Percentiles rank a stretch among this genome's conserved stretches.
These are phyloP conservation scores for Rhodamnia argentea DNA, from an alignment of 345 rosid genomes.

Conservation along the genomic window DNA sequence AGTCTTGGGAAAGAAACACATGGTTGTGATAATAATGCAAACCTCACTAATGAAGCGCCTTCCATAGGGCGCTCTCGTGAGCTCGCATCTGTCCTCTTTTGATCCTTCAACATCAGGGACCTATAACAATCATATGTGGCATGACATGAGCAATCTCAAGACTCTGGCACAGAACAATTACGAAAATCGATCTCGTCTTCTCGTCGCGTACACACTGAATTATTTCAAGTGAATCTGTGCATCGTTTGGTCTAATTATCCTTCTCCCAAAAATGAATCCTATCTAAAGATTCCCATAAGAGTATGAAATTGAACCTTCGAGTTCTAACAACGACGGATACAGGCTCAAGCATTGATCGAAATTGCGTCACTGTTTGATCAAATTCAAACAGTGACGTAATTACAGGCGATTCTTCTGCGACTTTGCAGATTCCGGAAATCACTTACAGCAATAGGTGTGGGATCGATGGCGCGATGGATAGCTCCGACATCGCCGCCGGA, in stretches of 20 bases:
- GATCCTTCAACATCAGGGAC: conserved; percentile 59
- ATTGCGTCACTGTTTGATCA: no score
- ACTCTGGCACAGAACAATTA: neutral
- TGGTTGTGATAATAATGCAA: neutral
- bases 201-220: neutral
- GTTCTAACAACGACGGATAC: neutral
- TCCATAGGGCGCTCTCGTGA: conserved; percentile 81
- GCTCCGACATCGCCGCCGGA: conserved; percentile 75
- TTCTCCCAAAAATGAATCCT: neutral
- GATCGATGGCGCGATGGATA: conserved; percentile 59
- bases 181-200: neutral
- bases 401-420: rapidly evolving
- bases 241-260: neutral
- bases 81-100: conserved; percentile 32
- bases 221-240: neutral
- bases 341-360: neutral
- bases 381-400: rapidly evolving
- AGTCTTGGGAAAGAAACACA: neutral
- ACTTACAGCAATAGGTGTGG: conserved; percentile 54
- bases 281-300: neutral
- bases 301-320: neutral
- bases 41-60: conserved; percentile 66
- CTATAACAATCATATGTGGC: conserved; percentile 15
- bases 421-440: neutral
- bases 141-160: neutral